Percentiles rank a stretch among this genome's conserved stretches.
These are phyloP conservation scores for barley (Hordeum vulgare) DNA, from an alignment of 176 grass and related monocot species.

Conservation along the genomic window MorexV3_pseudomolecules_assembly NC_058521.1:210264168-210264667, in stretches of 20 bases:
- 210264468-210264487: background rate
- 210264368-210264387: background rate
- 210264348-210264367: background rate
- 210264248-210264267: constrained; percentile 8
- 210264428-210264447: background rate
- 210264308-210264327: background rate
- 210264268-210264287: background rate
- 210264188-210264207: constrained; percentile 67
- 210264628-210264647: background rate
- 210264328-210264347: background rate
- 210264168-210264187: constrained; percentile 57
- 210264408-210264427: too few species aligned
- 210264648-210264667: background rate
- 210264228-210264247: constrained; percentile 58
- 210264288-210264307: background rate
- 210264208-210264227: constrained; percentile 84
- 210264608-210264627: background rate
- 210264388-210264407: background rate
- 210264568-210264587: too few species aligned
- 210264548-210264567: too few species aligned
- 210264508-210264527: too few species aligned
- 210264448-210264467: background rate
- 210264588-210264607: too few species aligned
- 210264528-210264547: too few species aligned
- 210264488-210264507: background rate